Evolutionary conservation across 2,329 filamentous ascomycete species (phyloP).

Genomic region (Penicillium sp.): DNA sequence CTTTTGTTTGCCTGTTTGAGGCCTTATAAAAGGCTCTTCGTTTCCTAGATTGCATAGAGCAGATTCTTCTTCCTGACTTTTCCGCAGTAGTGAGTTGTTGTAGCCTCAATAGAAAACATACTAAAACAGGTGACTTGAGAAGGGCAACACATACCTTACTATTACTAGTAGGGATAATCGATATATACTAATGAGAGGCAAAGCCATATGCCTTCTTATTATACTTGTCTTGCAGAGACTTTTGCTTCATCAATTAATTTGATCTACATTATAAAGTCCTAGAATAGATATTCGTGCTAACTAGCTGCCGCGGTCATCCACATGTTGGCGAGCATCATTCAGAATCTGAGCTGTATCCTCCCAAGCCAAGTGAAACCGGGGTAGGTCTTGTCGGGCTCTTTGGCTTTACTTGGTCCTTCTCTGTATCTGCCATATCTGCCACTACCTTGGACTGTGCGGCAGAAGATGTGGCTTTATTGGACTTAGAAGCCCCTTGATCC

Average conservation of each 20-base stretch:
- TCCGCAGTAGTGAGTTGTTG: no score
- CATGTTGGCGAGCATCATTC: not conserved
- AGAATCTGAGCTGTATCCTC: slow-evolving; percentile 6
- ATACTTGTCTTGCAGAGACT: not conserved
- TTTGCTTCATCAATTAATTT: not conserved
- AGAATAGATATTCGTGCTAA: not conserved
- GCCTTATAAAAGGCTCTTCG: no score
- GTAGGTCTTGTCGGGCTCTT: not conserved
- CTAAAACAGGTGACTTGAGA: not conserved
- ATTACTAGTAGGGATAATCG: not conserved
- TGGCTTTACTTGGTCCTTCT: not conserved
- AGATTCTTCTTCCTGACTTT: no score
- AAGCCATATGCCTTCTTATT: not conserved
- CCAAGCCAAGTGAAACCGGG: not conserved
- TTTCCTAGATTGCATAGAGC: no score
- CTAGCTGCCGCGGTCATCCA: not conserved
- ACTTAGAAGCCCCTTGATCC: not conserved
- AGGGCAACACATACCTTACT: not conserved
- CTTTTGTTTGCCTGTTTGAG: no score
- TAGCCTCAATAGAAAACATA: not conserved
- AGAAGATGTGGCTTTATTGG: not conserved
- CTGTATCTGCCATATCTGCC: not conserved
- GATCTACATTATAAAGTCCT: not conserved
- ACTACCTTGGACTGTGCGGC: not conserved
- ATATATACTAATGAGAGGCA: no score